Conservation (phyloP, 768 basidiomycete species). For the Tricholoma hemisulphureum region DNA sequence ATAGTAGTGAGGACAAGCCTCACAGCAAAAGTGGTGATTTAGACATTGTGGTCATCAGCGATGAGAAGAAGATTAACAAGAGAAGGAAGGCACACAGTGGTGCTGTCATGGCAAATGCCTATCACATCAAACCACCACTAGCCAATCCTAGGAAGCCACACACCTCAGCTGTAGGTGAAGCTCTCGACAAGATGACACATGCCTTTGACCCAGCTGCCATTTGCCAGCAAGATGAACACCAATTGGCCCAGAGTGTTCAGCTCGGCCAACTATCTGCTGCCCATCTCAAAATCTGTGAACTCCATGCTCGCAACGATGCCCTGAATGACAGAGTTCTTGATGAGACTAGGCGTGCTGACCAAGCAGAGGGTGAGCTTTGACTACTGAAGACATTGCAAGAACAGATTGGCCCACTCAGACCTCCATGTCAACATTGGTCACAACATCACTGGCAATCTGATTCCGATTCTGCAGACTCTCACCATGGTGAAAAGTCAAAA, state of each 20-base stretch:
- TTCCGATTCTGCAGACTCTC: background rate
- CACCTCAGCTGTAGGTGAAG: background rate
- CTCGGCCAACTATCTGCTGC: background rate
- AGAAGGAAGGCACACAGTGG: background rate
- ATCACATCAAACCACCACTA: too few relatives aligned
- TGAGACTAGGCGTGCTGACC: background rate
- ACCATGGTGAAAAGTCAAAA: too few relatives aligned
- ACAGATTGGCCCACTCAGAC: background rate
- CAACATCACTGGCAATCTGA: background rate
- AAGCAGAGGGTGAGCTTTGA: background rate
- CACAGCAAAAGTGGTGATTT: background rate
- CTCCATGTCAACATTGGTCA: background rate
- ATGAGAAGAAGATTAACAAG: background rate
- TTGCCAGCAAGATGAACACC: background rate
- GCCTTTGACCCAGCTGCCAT: background rate
- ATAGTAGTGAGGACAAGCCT: background rate
- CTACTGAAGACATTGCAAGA: background rate
- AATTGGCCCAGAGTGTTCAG: too few relatives aligned
- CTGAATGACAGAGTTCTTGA: too few relatives aligned
- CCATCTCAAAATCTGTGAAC: background rate
- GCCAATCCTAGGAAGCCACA: background rate
- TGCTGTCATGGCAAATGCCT: background rate
- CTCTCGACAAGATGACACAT: background rate
- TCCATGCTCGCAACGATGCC: background rate
- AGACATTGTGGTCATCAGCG: too few relatives aligned